Evolutionary conservation across 73 alveolate species (phyloP), one percentile per base, ranked within the genome.

Genomic region (Stentor coeruleus): DNA sequence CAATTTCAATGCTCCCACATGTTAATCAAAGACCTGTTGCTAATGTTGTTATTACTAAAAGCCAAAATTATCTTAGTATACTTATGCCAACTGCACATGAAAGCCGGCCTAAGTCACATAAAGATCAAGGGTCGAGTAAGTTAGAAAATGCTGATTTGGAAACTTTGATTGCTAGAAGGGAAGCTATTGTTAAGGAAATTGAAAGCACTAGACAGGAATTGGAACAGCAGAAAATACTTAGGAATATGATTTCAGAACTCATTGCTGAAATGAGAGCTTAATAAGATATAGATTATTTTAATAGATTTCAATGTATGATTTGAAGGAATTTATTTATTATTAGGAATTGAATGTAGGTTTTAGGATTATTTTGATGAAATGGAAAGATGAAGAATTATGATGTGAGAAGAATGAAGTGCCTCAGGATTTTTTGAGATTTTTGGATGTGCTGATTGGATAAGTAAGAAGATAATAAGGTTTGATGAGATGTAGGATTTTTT

Each of bases 261-360:
- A 66, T 66, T 11, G 79, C 79, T 1, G 36, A 20, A 11, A 66
- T 66, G 79, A 66, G 20, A 15, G 79, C 79, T n/a, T n/a, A n/a
- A n/a, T n/a, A n/a, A n/a, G n/a, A n/a, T n/a, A n/a, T n/a, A 20
- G n/a, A 66, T 66, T 66, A 66, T 1, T 49, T n/a, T n/a, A n/a
- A n/a, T n/a, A n/a, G n/a, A n/a, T n/a, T n/a, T n/a, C n/a, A n/a
- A n/a, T n/a, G n/a, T n/a, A n/a, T n/a, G n/a, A n/a, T n/a, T n/a
- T n/a, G n/a, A n/a, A n/a, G n/a, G n/a, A n/a, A n/a, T n/a, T n/a
- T n/a, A n/a, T n/a, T n/a, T n/a, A n/a, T n/a, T n/a, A n/a, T n/a
- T n/a, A n/a, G n/a, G n/a, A n/a, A n/a, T n/a, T n/a, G n/a, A n/a
- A n/a, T n/a, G n/a, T n/a, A n/a, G n/a, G n/a, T n/a, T n/a, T n/a